Base-by-base conservation (phyloP, 495 filamentous ascomycete species). In the Daldinia childiae region DNA sequence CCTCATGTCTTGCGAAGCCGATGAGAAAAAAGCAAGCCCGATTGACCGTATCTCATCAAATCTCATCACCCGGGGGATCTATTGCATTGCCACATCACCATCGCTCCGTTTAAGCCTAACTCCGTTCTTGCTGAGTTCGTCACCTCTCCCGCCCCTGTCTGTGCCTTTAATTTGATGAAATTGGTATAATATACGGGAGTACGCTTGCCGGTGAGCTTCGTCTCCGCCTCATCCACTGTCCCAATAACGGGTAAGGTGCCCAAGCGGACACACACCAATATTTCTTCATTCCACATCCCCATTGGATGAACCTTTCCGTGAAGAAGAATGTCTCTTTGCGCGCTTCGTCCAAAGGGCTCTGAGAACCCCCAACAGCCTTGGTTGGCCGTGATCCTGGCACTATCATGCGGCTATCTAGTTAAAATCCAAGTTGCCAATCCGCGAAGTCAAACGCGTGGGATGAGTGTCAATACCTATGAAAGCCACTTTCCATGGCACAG, bases 321-420 rank as follows among this genome's bases (percentile, higher is more conserved):
- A 87, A 77, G 45, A 87, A 76, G 77, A 88, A 88, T 30, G 83
- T 80, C 77, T 87, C 84, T 66, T 87, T 84, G 74, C 88, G 86
- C 80, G 87, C 83, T 65, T 80, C 78, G 74, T 82, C 81, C 81
- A 79, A 84, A 72, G 82, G 79, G 43, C 3, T 74, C 64, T 17
- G 78, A 78, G 7, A n/a, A 12, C 4, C n/a, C 30, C 15, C 38
- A 43, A 15, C 29, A 15, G 62, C 51, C 36, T 21, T 27, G 30
- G 57, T 19, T 57, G 51, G n/a, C 19, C 11, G 3, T 58, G 12
- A 43, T 9, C 48, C 27, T 24, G 34, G 32, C 15, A 57, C 32
- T 58, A 24, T 21, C 52, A 29, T 64, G 36, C 30, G 6, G 24
- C 12, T 55, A 52, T 41, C 62, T 62, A 56, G 38, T 26, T 30